A percentile compares a stretch with the other conserved stretches of the same genome.
Conservation (phyloP, 2,329 filamentous ascomycete species). For the Didymella glomerata region DNA sequence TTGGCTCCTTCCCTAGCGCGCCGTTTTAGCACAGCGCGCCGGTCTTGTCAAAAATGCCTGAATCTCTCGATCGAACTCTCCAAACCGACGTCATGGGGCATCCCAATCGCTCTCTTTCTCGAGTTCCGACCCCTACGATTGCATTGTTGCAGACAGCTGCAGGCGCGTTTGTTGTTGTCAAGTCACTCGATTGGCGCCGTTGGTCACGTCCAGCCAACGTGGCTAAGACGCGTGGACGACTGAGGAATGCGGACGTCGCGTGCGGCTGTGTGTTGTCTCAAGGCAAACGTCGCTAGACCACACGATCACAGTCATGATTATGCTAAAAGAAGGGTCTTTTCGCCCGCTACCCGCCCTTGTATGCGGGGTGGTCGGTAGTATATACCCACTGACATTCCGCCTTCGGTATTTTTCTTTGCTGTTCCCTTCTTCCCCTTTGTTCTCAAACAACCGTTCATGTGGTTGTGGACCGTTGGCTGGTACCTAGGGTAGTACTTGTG, state of each 20-base stretch:
- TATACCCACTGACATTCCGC: constrained; percentile 25
- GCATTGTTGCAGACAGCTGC: background rate
- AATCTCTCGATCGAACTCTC: constrained; percentile 27
- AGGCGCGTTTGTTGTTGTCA: constrained; percentile 9
- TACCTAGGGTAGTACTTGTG: constrained; percentile 25
- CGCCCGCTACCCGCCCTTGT: constrained; percentile 25
- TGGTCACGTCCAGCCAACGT: constrained; percentile 10
- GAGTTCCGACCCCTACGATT: background rate
- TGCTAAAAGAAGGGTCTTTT: constrained; percentile 32
- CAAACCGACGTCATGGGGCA: constrained; percentile 15
- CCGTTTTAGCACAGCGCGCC: constrained; percentile 13
- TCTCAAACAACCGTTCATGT: constrained; percentile 12
- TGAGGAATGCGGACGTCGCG: constrained; percentile 24
- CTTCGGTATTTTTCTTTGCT: constrained; percentile 20
- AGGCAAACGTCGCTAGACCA: constrained; percentile 27
- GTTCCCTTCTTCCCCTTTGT: constrained; percentile 22
- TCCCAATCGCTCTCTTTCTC: constrained; percentile 2
- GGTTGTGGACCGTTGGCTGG: constrained; percentile 18
- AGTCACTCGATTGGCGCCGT: constrained; percentile 11
- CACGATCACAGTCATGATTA: constrained; percentile 33
- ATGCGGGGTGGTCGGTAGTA: constrained; percentile 27
- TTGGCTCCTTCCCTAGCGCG: constrained; percentile 27
- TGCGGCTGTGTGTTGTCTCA: constrained; percentile 25
- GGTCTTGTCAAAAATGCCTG: constrained; percentile 25
- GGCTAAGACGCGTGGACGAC: constrained; percentile 23